Evolutionary conservation across 2,329 filamentous ascomycete genomes (phyloP).

Genomic region (Talaromyces albobiverticillius): DNA sequence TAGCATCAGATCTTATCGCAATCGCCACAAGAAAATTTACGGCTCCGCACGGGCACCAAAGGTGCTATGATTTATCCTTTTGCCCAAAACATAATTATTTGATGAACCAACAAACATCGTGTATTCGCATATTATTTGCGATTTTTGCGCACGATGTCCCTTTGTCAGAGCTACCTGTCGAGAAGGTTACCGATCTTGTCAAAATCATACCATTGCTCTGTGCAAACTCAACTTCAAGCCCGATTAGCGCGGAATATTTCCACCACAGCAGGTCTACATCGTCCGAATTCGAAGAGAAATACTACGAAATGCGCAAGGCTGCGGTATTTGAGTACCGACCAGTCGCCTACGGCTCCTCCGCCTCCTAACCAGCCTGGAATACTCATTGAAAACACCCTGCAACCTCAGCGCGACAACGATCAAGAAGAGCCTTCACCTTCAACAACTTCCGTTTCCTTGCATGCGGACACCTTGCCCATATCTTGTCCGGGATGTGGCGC

Average conservation of each 20-base stretch:
- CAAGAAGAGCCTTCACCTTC: constrained; percentile 13
- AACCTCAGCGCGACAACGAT: constrained; percentile 18
- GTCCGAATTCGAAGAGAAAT: neutral
- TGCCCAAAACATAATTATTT: neutral
- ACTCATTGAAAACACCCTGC: neutral
- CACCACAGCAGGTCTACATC: neutral
- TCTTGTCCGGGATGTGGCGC: constrained; percentile 64
- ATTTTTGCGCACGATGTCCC: neutral
- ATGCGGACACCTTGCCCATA: constrained; percentile 41
- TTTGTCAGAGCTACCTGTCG: constrained; percentile 1
- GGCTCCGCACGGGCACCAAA: constrained; percentile 8
- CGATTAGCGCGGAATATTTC: constrained; percentile 5
- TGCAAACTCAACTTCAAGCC: neutral
- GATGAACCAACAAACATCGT: neutral
- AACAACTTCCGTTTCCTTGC: constrained; percentile 9
- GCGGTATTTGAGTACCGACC: neutral
- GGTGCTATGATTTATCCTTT: neutral
- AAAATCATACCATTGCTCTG: neutral
- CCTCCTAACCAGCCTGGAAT: constrained; percentile 12
- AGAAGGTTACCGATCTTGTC: constrained; percentile 3
- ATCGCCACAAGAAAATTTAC: constrained; percentile 13
- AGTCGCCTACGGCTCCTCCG: constrained; percentile 5
- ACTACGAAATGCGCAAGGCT: neutral
- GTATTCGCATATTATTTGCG: neutral
- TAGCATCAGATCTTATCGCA: constrained; percentile 6